Percentiles rank a stretch among this genome's conserved stretches.
Conservation (phyloP, 1,139 yeast species). For the Pichia inconspicua region DNA sequence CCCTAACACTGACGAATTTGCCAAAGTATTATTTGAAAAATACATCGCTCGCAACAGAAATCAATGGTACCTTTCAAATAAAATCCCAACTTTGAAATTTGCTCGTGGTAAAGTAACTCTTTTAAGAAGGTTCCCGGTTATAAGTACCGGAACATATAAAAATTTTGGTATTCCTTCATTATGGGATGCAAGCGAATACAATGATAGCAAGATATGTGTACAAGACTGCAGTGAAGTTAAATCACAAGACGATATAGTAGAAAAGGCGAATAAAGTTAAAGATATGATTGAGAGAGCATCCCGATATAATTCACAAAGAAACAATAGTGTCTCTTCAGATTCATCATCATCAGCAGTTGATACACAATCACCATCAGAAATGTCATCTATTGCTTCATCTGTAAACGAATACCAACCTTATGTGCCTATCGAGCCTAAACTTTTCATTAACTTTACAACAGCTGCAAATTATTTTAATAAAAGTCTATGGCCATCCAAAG, state of each 20-base stretch:
- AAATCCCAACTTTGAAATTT: constrained; percentile 53
- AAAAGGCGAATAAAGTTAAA: constrained; percentile 52
- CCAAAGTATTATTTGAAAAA: constrained; percentile 53
- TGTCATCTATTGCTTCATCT: background rate
- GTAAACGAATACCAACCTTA: background rate
- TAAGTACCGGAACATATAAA: constrained; percentile 34
- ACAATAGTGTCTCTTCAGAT: constrained; percentile 12
- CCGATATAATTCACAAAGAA: constrained; percentile 38
- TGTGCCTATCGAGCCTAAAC: constrained; percentile 32
- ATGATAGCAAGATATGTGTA: constrained; percentile 49
- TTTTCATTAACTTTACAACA: constrained; percentile 66
- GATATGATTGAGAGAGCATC: constrained; percentile 48
- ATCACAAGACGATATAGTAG: constrained; percentile 43
- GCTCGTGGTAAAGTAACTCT: constrained; percentile 60
- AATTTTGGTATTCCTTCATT: constrained; percentile 62
- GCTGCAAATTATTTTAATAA: constrained; percentile 69
- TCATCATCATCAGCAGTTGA: background rate
- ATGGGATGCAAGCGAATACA: constrained; percentile 64
- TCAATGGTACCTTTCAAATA: constrained; percentile 53
- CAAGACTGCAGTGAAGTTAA: constrained; percentile 72
- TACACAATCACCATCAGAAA: background rate
- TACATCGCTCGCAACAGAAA: constrained; percentile 45
- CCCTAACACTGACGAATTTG: constrained; percentile 56
- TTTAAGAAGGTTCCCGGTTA: constrained; percentile 65
- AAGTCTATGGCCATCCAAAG: constrained; percentile 67